Base-by-base conservation (phyloP, 148 eudicot species). In the Bassia scoparia region DNA sequence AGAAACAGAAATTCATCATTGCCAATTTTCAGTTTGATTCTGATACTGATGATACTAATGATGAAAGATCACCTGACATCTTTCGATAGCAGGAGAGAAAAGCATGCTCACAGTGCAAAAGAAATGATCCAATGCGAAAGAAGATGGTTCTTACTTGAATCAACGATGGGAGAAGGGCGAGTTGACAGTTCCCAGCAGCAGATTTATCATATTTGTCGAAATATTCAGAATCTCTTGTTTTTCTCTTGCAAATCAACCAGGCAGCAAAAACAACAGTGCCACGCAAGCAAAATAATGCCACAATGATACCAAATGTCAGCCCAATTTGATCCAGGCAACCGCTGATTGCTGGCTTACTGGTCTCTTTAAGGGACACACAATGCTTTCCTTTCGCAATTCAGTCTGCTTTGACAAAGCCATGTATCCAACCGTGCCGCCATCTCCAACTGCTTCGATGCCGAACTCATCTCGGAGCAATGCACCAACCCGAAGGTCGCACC, bases 371-470 rank as follows among this genome's bases (percentile, higher is more conserved):
- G 20, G 71, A 2, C 31, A 94, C 96, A 26, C 97, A 24, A 89
- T 61, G 96, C 90, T 70, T 87, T 83, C 49, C 82, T 86, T 38
- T 84, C 83, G 58, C 98, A 95, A 34, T n/a, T n/a, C n/a, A n/a
- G n/a, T n/a, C n/a, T n/a, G n/a, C n/a, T n/a, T n/a, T n/a, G n/a
- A n/a, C n/a, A n/a, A n/a, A n/a, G n/a, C n/a, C n/a, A n/a, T n/a
- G n/a, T n/a, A n/a, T n/a, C n/a, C n/a, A n/a, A n/a, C n/a, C n/a
- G n/a, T n/a, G n/a, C n/a, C n/a, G n/a, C n/a, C n/a, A n/a, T n/a
- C n/a, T n/a, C n/a, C n/a, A n/a, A n/a, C n/a, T n/a, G n/a, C n/a
- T n/a, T n/a, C n/a, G n/a, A n/a, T n/a, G n/a, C n/a, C n/a, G n/a
- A n/a, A n/a, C n/a, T n/a, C n/a, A 74, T 6, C 69, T 78, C 0